These are phyloP conservation scores for Pachyrhizus erosus DNA, from an alignment of 306 rosid species.

Conservation along the genomic window DNA sequence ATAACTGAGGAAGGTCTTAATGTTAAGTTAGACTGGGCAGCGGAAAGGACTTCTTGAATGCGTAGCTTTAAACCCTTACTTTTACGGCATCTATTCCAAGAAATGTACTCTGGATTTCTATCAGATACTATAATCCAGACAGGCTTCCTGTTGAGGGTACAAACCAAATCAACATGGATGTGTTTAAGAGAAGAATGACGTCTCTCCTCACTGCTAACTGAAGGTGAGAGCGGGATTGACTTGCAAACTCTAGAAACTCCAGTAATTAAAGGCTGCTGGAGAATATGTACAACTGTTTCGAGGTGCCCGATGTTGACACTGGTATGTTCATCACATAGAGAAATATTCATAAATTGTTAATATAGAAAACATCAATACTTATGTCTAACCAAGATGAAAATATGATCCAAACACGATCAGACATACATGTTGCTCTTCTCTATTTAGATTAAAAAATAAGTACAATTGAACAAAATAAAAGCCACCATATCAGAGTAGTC, in stretches of 20 bases:
- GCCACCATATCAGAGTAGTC: neutral
- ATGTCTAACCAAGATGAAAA: neutral
- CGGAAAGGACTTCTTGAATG: conserved; percentile 60
- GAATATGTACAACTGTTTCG: conserved; percentile 80
- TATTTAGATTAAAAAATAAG: neutral
- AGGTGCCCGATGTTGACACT: conserved; percentile 91
- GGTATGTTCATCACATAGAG: conserved; percentile 30
- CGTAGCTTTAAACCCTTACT: conserved; percentile 73
- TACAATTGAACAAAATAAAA: neutral
- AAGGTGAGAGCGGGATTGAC: conserved; percentile 62
- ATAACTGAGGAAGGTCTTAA: conserved; percentile 79
- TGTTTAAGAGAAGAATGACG: conserved; percentile 40
- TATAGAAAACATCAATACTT: conserved; percentile 1
- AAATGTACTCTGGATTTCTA: conserved; percentile 75
- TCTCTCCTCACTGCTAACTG: conserved; percentile 38
- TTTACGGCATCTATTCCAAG: conserved; percentile 60
- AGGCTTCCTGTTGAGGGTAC: conserved; percentile 71
- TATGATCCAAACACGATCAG: conserved; percentile 13
- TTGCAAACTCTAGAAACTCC: conserved; percentile 94
- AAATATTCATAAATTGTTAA: neutral
- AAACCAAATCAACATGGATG: conserved; percentile 75
- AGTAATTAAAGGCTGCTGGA: conserved; percentile 75
- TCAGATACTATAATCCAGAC: conserved; percentile 94
- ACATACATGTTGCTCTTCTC: neutral
- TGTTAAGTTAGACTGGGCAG: conserved; percentile 64